These are phyloP conservation scores for Phanerochaete carnosa DNA, from an alignment of 768 basidiomycete species.

Conservation along the genomic window DNA sequence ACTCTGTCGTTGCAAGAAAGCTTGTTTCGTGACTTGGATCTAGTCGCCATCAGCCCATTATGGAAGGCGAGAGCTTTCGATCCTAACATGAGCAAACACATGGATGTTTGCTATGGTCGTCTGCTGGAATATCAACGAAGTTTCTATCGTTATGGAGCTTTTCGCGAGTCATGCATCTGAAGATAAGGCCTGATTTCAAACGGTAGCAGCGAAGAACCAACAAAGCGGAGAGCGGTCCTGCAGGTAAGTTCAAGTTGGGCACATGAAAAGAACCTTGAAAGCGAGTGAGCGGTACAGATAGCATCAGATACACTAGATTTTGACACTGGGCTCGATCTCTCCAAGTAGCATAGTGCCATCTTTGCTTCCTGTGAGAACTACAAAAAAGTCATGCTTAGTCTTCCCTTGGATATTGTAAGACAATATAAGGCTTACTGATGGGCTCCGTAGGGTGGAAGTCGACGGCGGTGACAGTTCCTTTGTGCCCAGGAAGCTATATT, in stretches of 20 bases:
- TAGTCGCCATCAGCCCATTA: too few species aligned
- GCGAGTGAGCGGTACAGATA: neutral
- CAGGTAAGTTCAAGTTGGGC: too few species aligned
- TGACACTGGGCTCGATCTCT: constrained; percentile 69
- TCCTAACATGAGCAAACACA: neutral
- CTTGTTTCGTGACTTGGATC: too few species aligned
- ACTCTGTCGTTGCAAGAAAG: too few species aligned
- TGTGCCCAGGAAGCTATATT: constrained; percentile 85
- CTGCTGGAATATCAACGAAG: neutral
- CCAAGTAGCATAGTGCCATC: constrained; percentile 91
- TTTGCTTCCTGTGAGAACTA: constrained; percentile 90
- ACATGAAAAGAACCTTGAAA: neutral
- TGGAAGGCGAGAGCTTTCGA: neutral
- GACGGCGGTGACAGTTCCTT: constrained; percentile 92
- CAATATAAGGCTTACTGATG: constrained; percentile 60
- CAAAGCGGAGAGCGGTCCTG: too few species aligned
- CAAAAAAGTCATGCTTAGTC: too few species aligned
- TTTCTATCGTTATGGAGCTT: too few species aligned
- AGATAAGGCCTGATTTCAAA: neutral
- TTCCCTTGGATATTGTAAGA: too few species aligned
- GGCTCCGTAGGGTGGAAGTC: constrained; percentile 97
- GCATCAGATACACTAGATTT: neutral
- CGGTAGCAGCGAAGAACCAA: too few species aligned
- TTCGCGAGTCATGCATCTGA: too few species aligned
- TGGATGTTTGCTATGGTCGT: neutral